Conservation (phyloP, 2,329 filamentous ascomycete species). For the Orbilia oligospora region DNA sequence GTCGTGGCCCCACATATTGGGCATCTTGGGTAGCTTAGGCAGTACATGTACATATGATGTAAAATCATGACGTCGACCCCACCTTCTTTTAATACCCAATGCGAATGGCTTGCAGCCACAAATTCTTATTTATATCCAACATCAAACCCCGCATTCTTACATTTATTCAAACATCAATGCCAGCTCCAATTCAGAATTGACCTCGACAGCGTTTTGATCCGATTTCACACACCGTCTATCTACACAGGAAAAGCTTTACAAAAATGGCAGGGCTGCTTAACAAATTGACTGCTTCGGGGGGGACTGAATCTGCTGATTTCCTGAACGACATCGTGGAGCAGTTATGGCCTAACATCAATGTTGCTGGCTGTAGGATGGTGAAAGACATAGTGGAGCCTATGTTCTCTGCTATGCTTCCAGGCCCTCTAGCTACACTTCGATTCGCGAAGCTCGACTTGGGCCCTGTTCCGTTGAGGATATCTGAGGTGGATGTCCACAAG, state of each 20-base stretch:
- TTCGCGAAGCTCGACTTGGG: conserved; percentile 70
- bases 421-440: conserved; percentile 68
- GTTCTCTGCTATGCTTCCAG: conserved; percentile 69
- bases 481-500: conserved; percentile 69
- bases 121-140: background rate
- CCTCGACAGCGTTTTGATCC: background rate
- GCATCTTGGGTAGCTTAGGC: background rate
- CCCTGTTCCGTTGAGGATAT: conserved; percentile 67
- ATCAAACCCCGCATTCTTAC: background rate
- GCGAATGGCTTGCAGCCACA: background rate
- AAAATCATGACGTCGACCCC: background rate
- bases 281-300: conserved; percentile 68
- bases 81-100: background rate
- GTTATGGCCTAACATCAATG: conserved; percentile 71
- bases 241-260: background rate
- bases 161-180: background rate
- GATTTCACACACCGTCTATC: background rate
- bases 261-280: conserved; percentile 67
- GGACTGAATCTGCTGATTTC: conserved; percentile 69
- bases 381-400: conserved; percentile 71
- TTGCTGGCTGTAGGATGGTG: conserved; percentile 68
- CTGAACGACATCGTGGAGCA: conserved; percentile 70
- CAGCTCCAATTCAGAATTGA: background rate
- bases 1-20: background rate
- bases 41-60: too few species aligned